A percentile compares a stretch with the other conserved stretches of the same genome.
phyloP scores from a whole-genome alignment of 495 filamentous ascomycete species.

The Sporormia fimetaria region DNA sequence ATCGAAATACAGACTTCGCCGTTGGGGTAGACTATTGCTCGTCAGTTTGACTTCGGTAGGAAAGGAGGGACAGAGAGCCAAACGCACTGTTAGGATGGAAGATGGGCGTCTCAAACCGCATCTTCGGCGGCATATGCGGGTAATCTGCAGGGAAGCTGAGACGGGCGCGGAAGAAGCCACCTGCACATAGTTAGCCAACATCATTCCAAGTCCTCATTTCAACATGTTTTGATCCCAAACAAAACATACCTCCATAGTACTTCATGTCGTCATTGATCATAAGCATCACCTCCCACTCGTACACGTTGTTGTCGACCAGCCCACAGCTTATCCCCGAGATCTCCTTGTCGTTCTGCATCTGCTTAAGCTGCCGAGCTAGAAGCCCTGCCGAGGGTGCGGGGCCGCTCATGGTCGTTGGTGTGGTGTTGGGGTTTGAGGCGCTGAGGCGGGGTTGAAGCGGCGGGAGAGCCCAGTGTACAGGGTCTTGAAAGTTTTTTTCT shows the following conservation, averaged over 20 bases:
- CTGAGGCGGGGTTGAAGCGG: neutral
- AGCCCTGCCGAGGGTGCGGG: constrained; percentile 70
- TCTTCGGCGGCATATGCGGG: constrained; percentile 78
- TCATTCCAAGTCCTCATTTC: neutral
- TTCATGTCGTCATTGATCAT: constrained; percentile 98
- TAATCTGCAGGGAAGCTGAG: constrained; percentile 74
- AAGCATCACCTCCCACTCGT: constrained; percentile 98
- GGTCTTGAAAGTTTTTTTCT: no score
- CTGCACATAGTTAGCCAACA: constrained; percentile 34
- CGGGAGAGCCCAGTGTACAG: no score
- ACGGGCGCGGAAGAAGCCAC: constrained; percentile 76
- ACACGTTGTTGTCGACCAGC: constrained; percentile 79
- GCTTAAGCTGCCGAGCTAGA: constrained; percentile 74
- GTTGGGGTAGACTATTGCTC: constrained; percentile 58
- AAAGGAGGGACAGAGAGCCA: neutral
- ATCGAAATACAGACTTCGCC: constrained; percentile 96
- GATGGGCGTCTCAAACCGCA: constrained; percentile 78
- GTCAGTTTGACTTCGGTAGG: constrained; percentile 1
- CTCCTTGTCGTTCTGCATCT: constrained; percentile 85
- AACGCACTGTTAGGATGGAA: constrained; percentile 83
- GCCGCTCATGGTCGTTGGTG: neutral
- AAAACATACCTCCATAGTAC: constrained; percentile 73
- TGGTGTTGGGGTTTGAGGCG: neutral
- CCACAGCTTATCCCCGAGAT: constrained; percentile 91
- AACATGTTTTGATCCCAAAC: neutral